phyloP scores from a whole-genome alignment of 1,284 basidiomycete genomes.

The Fomitopsis palustris region DNA sequence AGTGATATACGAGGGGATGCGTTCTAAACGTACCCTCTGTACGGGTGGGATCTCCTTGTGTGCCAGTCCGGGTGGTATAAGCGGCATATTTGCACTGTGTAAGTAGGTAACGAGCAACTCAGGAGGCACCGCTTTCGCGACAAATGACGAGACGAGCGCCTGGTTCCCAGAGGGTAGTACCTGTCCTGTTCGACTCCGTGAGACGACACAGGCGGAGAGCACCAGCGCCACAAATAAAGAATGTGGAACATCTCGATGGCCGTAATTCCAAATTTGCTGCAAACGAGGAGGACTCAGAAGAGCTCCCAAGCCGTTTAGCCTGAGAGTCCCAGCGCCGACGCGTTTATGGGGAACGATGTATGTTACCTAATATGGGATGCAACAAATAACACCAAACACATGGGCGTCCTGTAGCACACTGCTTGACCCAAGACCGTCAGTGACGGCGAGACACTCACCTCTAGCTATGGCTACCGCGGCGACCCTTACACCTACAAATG shows the following conservation, averaged over 20 bases:
- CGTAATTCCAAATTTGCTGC: too few relatives aligned
- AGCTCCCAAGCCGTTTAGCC: too few relatives aligned
- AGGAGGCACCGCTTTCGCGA: background rate
- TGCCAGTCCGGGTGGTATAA: background rate
- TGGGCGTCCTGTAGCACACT: background rate
- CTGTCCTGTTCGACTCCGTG: background rate
- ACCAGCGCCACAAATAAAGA: background rate
- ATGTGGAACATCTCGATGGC: too few relatives aligned
- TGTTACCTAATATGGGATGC: background rate
- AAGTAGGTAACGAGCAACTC: background rate
- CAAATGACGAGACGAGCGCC: background rate
- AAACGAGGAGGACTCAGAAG: too few relatives aligned
- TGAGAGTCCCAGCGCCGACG: too few relatives aligned
- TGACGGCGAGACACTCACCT: conserved; percentile 5
- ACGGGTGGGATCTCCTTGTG: conserved; percentile 34
- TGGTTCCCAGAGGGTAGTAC: background rate
- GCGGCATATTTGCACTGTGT: background rate
- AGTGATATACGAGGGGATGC: background rate
- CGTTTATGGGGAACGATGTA: too few relatives aligned
- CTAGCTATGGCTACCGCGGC: conserved; percentile 46
- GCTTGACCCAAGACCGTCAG: background rate
- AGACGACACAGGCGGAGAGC: background rate
- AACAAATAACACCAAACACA: background rate
- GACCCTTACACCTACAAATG: conserved; percentile 33
- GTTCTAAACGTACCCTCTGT: conserved; percentile 14